Evolutionary conservation across 805 yeast species (phyloP), one percentile per base, ranked within the genome.

Genomic region (Yarrowia bubula): DNA sequence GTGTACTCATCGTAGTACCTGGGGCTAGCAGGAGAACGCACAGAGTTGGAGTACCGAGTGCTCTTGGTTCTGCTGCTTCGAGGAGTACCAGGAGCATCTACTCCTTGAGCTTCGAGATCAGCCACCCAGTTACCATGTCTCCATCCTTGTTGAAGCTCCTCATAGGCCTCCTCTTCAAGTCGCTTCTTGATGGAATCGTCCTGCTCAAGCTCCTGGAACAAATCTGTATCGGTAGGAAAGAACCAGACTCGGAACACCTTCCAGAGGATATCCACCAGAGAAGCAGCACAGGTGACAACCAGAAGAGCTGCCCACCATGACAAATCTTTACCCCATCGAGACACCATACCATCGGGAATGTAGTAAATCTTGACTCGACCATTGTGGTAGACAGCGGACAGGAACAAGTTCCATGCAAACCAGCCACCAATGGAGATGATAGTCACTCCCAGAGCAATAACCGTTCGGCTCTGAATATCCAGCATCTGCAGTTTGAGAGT

Each of bases 261-360:
- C 62, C 85, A 73, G 5, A 88, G 72, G 43, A 89, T 75, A 73
- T 95, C 98, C 66, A 89, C 76, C 42, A 86, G 75, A 13, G 89
- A 69, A 1, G 93, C 88, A 63, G 90, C 78, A 0, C 83, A 76
- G 0, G 80, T 74, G 17, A 89, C 73, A 1, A 86, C 80, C 35
- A 90, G 71, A 38, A 89, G 76, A 0, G 90, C 75, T 1, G 90
- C 90, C 98, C 98, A 95, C 85, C 92, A 93, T 0, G 89, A 81
- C n/a, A 79, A 74, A 72, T 95, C 98, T 18, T 69, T 75, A 22
- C 98, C 98, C 77, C 90, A 91, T 61, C 84, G 84, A 57, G 85
- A 75, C 66, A 81, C 79, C 55, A 95, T 78, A 1, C 95, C 96
- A 67, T 83, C 80, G 83, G 89, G 75, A 84, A 92, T 13, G 89